These are phyloP conservation scores for Cryphonectria japonica DNA, from an alignment of 2,329 filamentous ascomycete genomes.

Conservation along the genomic window DNA sequence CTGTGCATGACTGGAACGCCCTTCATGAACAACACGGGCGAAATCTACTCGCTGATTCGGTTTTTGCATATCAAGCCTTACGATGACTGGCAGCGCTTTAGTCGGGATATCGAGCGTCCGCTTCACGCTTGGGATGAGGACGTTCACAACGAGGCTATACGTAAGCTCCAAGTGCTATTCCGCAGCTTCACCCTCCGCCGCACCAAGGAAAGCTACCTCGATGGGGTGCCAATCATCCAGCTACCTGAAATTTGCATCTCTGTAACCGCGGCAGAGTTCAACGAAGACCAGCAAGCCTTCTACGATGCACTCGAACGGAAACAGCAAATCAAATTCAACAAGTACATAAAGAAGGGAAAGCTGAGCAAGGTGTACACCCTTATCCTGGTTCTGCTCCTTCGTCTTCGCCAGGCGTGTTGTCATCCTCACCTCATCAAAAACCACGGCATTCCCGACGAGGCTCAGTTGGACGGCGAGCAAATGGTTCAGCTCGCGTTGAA, in stretches of 20 bases:
- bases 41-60: slow-evolving; percentile 34
- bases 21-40: slow-evolving; percentile 24
- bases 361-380: slow-evolving; percentile 66
- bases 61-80: slow-evolving; percentile 39
- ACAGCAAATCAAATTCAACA: slow-evolving; percentile 35
- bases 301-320: slow-evolving; percentile 48
- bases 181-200: slow-evolving; percentile 79
- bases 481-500: slow-evolving; percentile 36
- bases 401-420: slow-evolving; percentile 76
- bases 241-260: slow-evolving; percentile 66
- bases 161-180: slow-evolving; percentile 60
- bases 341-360: slow-evolving; percentile 33
- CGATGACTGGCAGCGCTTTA: slow-evolving; percentile 33
- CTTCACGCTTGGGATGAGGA: slow-evolving; percentile 17
- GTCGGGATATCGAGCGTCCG: slow-evolving; percentile 39
- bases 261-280: slow-evolving; percentile 64
- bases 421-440: slow-evolving; percentile 66
- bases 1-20: slow-evolving; percentile 28
- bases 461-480: slow-evolving; percentile 33
- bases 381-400: slow-evolving; percentile 74
- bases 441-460: slow-evolving; percentile 37
- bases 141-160: not conserved
- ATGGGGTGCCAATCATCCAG: slow-evolving; percentile 73
- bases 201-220: slow-evolving; percentile 74
- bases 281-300: slow-evolving; percentile 62